phyloP scores from a whole-genome alignment of 2,329 filamentous ascomycete genomes.

The Coniella lustricola region DNA sequence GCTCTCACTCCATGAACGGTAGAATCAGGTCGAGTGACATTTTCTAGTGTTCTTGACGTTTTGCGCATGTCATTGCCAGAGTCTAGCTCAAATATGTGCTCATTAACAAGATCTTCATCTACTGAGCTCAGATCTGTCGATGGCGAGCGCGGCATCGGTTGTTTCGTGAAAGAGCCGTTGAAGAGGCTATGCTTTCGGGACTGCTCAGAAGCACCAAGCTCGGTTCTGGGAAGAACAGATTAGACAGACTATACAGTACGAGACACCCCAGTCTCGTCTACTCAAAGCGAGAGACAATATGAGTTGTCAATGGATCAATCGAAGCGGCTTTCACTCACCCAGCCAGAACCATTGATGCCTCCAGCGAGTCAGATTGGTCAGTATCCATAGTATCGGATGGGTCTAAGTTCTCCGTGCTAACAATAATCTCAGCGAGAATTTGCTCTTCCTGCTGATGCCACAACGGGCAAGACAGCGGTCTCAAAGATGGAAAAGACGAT shows the following conservation, averaged over 20 bases:
- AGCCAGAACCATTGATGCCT: slow-evolving; percentile 11
- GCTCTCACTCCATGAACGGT: not conserved
- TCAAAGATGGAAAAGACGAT: slow-evolving; percentile 1
- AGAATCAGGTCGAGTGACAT: not conserved
- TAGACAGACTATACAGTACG: not conserved
- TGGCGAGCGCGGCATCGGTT: not conserved
- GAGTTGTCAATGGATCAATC: not conserved
- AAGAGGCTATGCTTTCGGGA: not conserved
- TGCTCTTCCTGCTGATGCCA: slow-evolving; percentile 21
- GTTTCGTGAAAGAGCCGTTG: not conserved
- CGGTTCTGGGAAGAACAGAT: slow-evolving; percentile 1
- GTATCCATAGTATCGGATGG: slow-evolving; percentile 25
- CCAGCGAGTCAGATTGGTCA: slow-evolving; percentile 15
- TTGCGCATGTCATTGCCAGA: not conserved
- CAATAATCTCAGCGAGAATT: slow-evolving; percentile 36
- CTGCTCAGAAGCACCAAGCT: not conserved
- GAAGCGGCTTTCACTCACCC: slow-evolving; percentile 17
- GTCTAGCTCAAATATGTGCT: not conserved
- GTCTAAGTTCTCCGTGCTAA: slow-evolving; percentile 37
- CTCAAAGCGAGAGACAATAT: not conserved
- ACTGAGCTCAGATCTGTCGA: not conserved
- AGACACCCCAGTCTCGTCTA: not conserved
- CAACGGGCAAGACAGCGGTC: not conserved
- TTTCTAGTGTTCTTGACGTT: not conserved
- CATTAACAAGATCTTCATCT: not conserved